These are phyloP conservation scores for Glycyrrhiza uralensis DNA, from an alignment of 306 rosid species.

Conservation along the genomic window DNA sequence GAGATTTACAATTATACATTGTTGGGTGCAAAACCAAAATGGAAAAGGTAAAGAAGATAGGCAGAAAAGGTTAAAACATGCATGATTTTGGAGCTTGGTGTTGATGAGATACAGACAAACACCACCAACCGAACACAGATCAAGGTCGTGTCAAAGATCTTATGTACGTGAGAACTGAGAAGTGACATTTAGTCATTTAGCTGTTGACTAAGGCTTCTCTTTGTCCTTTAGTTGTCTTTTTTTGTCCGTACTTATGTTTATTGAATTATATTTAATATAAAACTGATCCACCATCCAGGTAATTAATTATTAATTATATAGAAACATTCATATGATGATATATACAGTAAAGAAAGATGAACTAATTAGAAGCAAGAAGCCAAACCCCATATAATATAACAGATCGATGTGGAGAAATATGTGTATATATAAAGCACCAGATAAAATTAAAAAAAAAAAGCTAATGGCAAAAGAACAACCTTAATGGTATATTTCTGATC, in stretches of 20 bases:
- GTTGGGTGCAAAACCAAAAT: too few species aligned
- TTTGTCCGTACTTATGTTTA: neutral
- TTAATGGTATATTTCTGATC: constrained; percentile 16
- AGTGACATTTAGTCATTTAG: constrained; percentile 14
- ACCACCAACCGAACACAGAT: constrained; percentile 30
- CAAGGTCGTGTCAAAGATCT: constrained; percentile 38
- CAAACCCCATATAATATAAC: constrained; percentile 2
- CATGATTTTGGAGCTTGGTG: constrained; percentile 21
- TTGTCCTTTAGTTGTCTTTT: constrained; percentile 33
- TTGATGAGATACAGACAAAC: constrained; percentile 3
- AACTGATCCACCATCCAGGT: neutral
- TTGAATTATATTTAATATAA: constrained; percentile 4
- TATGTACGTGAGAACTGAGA: constrained; percentile 1
- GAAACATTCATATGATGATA: neutral
- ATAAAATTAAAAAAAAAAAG: neutral
- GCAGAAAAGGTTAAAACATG: neutral
- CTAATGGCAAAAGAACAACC: constrained; percentile 28
- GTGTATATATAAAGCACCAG: neutral
- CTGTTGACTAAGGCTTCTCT: constrained; percentile 19
- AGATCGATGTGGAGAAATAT: neutral
- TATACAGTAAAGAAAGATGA: neutral
- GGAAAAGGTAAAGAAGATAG: neutral
- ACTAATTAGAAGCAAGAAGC: neutral
- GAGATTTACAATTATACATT: too few species aligned
- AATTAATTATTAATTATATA: neutral